These are phyloP conservation scores for Magnusiomyces starmeri DNA, from an alignment of 1,139 yeast species.

Conservation along the genomic window DNA sequence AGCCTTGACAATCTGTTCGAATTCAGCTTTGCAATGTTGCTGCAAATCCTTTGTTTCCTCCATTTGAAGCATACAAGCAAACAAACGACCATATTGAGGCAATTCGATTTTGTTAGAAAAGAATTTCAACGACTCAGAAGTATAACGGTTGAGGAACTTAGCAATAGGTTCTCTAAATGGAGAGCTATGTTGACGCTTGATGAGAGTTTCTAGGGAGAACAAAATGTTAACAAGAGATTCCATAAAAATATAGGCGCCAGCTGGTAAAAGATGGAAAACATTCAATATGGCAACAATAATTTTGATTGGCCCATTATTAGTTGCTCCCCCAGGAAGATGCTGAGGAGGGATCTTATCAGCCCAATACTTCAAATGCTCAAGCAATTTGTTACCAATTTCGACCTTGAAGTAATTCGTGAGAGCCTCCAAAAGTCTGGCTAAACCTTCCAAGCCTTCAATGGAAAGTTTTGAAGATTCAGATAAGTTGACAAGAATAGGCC, in stretches of 20 bases:
- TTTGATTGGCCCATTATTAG: slow-evolving; percentile 58
- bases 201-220: slow-evolving; percentile 68
- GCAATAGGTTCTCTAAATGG: slow-evolving; percentile 93
- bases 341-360: slow-evolving; percentile 78
- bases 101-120: slow-evolving; percentile 61
- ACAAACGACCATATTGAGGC: slow-evolving; percentile 61
- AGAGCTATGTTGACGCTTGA: slow-evolving; percentile 78
- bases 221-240: slow-evolving; percentile 76
- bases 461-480: slow-evolving; percentile 90
- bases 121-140: slow-evolving; percentile 65
- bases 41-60: slow-evolving; percentile 55
- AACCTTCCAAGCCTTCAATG: slow-evolving; percentile 83
- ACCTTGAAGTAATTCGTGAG: slow-evolving; percentile 90
- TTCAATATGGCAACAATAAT: slow-evolving; percentile 86
- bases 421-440: slow-evolving; percentile 78
- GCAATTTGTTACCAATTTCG: slow-evolving; percentile 86
- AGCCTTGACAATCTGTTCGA: slow-evolving; percentile 7
- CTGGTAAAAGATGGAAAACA: slow-evolving; percentile 85
- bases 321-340: slow-evolving; percentile 64
- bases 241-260: slow-evolving; percentile 87
- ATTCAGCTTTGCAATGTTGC: slow-evolving; percentile 45
- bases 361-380: slow-evolving; percentile 95
- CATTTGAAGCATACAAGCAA: slow-evolving; percentile 51
- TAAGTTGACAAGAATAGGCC: slow-evolving; percentile 91
- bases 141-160: slow-evolving; percentile 76